Base-by-base conservation (phyloP, 164 flowering plant species). In the Macadamia integrifolia region DNA sequence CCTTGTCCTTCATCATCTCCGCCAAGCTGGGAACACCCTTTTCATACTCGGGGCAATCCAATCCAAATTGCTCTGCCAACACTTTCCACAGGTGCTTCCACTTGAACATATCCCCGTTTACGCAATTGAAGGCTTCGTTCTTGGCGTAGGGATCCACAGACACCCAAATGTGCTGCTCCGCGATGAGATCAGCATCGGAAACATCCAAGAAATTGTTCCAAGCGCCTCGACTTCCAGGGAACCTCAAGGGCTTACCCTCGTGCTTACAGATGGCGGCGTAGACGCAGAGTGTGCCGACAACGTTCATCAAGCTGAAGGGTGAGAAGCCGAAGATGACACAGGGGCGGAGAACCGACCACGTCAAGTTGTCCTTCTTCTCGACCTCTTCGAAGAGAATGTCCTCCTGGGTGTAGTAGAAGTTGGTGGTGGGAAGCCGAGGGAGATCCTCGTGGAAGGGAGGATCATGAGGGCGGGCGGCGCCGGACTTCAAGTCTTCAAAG, bases 81-180 rank as follows among this genome's bases (percentile, higher is more conserved):
- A 46, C 50, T 9, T 3, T 46, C 50, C 50, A 46, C 50, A 46
- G 50, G 13, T 46, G 50, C 50, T 46, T 46, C 50, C 50, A 46
- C 50, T 46, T 46, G 50, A 46, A 46, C 13, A 11, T 9, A 11
- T 46, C 50, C 50, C 50, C 50, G 13, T 46, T 46, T 9, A 70
- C 78, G 60, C 86, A 81, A 59, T 89, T 89, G 62, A 91, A 91
- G 2, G 94, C 94, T 64, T 91, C 92, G 56, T 87, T 86, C 77
- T 82, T 82, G 0, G 92, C 92, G 60, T 81, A 68, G 4, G 87
- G 88, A 63, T 88, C 92, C 49, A 88, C 97, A 3, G 92, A 78
- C 1, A 91, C 89, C 97, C 97, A 91, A 2, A 91, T 89, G 40
- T 89, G 90, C 42, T 91, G 97, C 82, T 91, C 97, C 0, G 97